Base-by-base conservation (phyloP, 2,329 filamentous ascomycete genomes). In the Pleoardoris graminearum region DNA sequence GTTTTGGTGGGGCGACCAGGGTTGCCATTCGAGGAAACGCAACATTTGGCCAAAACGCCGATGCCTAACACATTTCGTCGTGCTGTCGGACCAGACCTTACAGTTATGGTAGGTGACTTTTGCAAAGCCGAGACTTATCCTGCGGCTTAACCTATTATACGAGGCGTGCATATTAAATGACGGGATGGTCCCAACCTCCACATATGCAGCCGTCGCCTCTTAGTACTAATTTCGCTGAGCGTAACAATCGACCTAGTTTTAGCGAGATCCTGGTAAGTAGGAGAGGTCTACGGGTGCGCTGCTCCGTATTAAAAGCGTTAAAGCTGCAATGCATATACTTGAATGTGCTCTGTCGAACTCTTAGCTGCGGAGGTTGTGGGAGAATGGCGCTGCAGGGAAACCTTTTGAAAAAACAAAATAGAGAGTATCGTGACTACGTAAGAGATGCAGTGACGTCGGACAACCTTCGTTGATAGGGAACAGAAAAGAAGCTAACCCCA, bases 1-100 rank as follows among this genome's bases (percentile, higher is more conserved):
- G 19, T 17, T 44, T 38, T 54, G 54, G 61, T 54, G 60, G 57
- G 53, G 55, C 54, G 43, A 23, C 51, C 16, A 23, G 57, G 53
- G 23, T 42, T 12, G 2, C 23, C 6, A 57, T 56, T 57, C 47
- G 57, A 41, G 54, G 57, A 54, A 56, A 33, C 25, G 14, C 14
- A 17, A 11, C 30, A 53, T 32, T 29, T 8, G 11, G 17, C 29
- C 21, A n/a, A 35, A 48, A 41, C 46, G 23, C 45, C n/a, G 47
- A n/a, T 12, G 16, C 33, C 23, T 14, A 3, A 3, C 14, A 42
- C 17, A 42, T 17, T 14, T 22, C n/a, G 27, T 17, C 17, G 7
- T 30, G 41, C 19, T 8, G 10, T 17, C 10, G 33, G 8, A n/a
- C 33, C 30, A 12, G 4, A 4, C n/a, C n/a, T n/a, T n/a, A n/a